Conservation (phyloP, 495 filamentous ascomycete genomes). For the Penicillium salamii region DNA sequence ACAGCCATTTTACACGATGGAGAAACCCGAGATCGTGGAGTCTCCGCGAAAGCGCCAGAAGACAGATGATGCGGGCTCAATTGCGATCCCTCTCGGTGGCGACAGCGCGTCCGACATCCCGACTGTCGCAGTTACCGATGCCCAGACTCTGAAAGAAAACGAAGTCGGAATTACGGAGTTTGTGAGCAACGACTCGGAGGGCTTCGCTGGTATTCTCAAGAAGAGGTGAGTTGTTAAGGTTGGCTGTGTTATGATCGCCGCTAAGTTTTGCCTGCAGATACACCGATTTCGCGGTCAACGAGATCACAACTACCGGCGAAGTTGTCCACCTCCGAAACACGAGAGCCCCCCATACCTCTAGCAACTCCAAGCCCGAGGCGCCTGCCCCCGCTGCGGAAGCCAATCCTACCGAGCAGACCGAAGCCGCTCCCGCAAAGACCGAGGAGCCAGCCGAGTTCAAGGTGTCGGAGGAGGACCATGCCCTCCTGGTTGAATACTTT, state of each 20-base stretch:
- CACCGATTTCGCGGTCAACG: constrained; percentile 94
- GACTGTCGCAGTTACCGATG: constrained; percentile 17
- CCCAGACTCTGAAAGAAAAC: constrained; percentile 41
- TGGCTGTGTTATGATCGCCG: not conserved
- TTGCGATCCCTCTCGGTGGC: constrained; percentile 15
- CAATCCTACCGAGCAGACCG: not conserved
- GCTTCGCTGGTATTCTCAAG: constrained; percentile 57
- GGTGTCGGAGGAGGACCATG: constrained; percentile 47
- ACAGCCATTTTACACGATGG: constrained; percentile 30
- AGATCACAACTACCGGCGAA: constrained; percentile 74
- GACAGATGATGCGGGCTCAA: constrained; percentile 24
- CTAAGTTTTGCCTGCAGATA: constrained; percentile 53
- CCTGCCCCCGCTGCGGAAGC: not conserved
- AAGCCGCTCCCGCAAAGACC: constrained; percentile 2
- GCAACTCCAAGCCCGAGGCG: constrained; percentile 5
- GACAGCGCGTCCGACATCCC: constrained; percentile 15
- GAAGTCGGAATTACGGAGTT: constrained; percentile 57
- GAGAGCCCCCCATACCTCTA: constrained; percentile 20
- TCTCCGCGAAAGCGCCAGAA: constrained; percentile 46
- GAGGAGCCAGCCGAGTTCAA: constrained; percentile 24
- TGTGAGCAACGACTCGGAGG: constrained; percentile 45
- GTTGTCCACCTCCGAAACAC: constrained; percentile 70
- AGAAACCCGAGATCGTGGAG: constrained; percentile 37
- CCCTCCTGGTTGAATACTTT: constrained; percentile 44
- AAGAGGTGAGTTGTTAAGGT: constrained; percentile 43